A percentile compares a stretch with the other conserved stretches of the same genome.
These are phyloP conservation scores for Dichotomocladium elegans DNA, from an alignment of 371 early-diverging fungal genomes.

Conservation along the genomic window DNA sequence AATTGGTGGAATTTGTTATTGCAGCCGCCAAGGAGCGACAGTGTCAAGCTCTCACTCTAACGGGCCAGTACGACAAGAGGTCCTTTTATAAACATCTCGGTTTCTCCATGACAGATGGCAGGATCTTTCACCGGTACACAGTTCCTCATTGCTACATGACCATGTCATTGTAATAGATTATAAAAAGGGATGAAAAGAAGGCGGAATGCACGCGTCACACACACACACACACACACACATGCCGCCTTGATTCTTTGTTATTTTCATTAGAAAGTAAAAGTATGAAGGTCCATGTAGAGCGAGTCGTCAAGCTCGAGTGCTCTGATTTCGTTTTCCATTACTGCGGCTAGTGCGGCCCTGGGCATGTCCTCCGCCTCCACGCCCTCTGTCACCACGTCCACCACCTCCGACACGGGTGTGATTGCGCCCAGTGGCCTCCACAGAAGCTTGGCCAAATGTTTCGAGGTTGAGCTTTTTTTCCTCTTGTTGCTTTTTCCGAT, in stretches of 20 bases:
- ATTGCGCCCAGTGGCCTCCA: conserved; percentile 42
- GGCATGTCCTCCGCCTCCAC: conserved; percentile 3
- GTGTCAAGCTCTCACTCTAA: conserved; percentile 19
- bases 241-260: neutral
- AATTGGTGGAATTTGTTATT: conserved; percentile 12
- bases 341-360: neutral
- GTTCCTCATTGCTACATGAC: neutral
- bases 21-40: conserved; percentile 14
- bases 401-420: neutral
- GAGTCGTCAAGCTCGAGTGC: neutral
- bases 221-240: too few relatives aligned
- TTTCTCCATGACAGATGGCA: conserved; percentile 26
- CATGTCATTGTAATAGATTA: neutral
- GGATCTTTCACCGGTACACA: conserved; percentile 1
- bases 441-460: conserved; percentile 77
- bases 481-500: conserved; percentile 68
- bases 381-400: neutral
- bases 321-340: neutral
- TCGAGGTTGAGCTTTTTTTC: conserved; percentile 83
- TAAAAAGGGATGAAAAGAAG: neutral
- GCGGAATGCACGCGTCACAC: too few relatives aligned
- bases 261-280: too few relatives aligned
- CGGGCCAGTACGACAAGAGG: conserved; percentile 35
- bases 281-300: too few relatives aligned
- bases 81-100: conserved; percentile 43